A percentile compares a stretch with the other conserved stretches of the same genome.
Evolutionary conservation across 2,329 filamentous ascomycete genomes (phyloP).

Genomic region (Colletotrichum siamense): DNA sequence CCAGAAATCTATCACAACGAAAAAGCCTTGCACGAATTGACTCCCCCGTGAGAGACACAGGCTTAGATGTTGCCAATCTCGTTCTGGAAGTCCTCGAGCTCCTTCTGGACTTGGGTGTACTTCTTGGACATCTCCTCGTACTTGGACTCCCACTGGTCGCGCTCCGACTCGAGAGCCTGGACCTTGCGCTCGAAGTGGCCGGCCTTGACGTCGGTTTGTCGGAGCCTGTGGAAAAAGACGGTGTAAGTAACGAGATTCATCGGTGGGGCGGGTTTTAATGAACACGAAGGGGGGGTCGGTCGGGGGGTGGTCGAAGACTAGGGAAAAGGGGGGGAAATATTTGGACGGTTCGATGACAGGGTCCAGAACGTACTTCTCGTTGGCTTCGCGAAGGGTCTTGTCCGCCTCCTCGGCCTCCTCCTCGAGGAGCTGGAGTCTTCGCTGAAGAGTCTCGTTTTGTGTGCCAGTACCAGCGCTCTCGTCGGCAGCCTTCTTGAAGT

Average conservation of each 20-base stretch:
- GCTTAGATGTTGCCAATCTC: conserved; percentile 93
- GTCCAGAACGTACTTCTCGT: conserved; percentile 83
- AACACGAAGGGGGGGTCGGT: not conserved
- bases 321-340: conserved; percentile 5
- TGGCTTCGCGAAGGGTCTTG: conserved; percentile 94
- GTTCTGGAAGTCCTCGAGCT: conserved; percentile 86
- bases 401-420: conserved; percentile 97
- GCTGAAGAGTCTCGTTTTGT: conserved; percentile 89
- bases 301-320: not conserved
- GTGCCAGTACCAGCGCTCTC: conserved; percentile 83
- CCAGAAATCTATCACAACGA: conserved; percentile 11
- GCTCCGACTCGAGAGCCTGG: conserved; percentile 89
- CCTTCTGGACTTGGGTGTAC: conserved; percentile 82
- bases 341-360: conserved; percentile 1
- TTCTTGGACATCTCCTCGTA: conserved; percentile 98
- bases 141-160: conserved; percentile 95
- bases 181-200: conserved; percentile 99
- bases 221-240: conserved; percentile 68
- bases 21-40: conserved; percentile 7
- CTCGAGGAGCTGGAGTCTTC: conserved; percentile 94
- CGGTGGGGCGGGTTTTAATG: conserved; percentile 15
- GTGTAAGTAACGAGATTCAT: conserved; percentile 21
- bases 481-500: conserved; percentile 85
- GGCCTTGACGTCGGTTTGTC: conserved; percentile 98
- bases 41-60: conserved; percentile 2